These are phyloP conservation scores for Citrullus colocynthis DNA, from an alignment of 306 rosid species.

Conservation along the genomic window DNA sequence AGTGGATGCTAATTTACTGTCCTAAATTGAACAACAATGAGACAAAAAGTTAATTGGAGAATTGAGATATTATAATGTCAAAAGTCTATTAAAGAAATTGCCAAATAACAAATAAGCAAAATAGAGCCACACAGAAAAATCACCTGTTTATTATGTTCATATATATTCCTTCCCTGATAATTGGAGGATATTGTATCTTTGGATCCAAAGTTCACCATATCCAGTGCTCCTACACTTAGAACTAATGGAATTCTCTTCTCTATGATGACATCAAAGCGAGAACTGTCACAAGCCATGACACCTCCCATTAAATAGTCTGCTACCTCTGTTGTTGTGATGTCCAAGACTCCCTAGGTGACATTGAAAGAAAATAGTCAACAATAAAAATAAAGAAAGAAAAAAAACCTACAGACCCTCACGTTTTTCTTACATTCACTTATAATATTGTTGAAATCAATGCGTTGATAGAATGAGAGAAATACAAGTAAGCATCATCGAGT, in stretches of 20 bases:
- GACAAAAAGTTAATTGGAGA: background rate
- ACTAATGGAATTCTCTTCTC: slow-evolving; percentile 67
- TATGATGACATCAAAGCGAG: slow-evolving; percentile 64
- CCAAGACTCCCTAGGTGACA: slow-evolving; percentile 57
- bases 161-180: slow-evolving; percentile 53
- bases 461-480: background rate
- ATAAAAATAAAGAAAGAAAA: slow-evolving; percentile 6
- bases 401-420: background rate
- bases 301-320: slow-evolving; percentile 78
- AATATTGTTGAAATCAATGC: background rate
- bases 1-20: background rate
- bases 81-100: slow-evolving; percentile 2
- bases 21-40: background rate
- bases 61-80: background rate
- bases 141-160: slow-evolving; percentile 86
- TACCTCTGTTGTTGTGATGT: slow-evolving; percentile 85
- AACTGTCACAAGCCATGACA: slow-evolving; percentile 74
- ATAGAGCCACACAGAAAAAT: slow-evolving; percentile 8
- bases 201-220: slow-evolving; percentile 85
- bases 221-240: slow-evolving; percentile 78
- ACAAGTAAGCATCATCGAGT: background rate
- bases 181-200: slow-evolving; percentile 56
- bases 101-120: slow-evolving; percentile 6
- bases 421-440: background rate
- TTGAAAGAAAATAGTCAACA: background rate